These are phyloP conservation scores for Pyrenochaeta sp. DNA, from an alignment of 2,329 filamentous ascomycete genomes.

Conservation along the genomic window DNA sequence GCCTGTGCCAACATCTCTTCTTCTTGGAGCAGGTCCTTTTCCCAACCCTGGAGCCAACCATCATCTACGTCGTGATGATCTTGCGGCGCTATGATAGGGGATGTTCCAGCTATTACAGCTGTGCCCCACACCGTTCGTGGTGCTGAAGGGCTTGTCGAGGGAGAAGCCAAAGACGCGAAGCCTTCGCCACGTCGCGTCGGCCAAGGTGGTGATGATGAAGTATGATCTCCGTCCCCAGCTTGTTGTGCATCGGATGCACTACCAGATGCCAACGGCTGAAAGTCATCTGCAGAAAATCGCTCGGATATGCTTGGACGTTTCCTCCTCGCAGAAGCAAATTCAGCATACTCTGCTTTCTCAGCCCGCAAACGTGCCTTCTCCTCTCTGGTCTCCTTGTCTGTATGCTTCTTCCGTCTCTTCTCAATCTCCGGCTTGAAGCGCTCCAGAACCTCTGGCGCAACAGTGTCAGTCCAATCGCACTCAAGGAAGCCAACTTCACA, in stretches of 20 bases:
- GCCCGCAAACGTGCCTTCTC: slow-evolving; percentile 85
- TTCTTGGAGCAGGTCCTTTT: slow-evolving; percentile 76
- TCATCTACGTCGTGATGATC: slow-evolving; percentile 65
- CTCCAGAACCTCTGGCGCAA: slow-evolving; percentile 76
- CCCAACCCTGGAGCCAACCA: slow-evolving; percentile 87
- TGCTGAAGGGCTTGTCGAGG: slow-evolving; percentile 81
- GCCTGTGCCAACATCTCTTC: slow-evolving; percentile 60
- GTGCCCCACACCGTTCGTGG: slow-evolving; percentile 94
- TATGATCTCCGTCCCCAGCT: slow-evolving; percentile 41
- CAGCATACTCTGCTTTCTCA: slow-evolving; percentile 78
- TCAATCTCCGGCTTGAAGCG: slow-evolving; percentile 81
- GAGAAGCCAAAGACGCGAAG: slow-evolving; percentile 75
- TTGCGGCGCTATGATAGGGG: slow-evolving; percentile 62
- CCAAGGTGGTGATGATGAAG: slow-evolving; percentile 59
- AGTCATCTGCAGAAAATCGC: slow-evolving; percentile 60
- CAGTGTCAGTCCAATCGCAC: slow-evolving; percentile 94
- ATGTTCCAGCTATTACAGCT: slow-evolving; percentile 65
- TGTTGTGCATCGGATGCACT: slow-evolving; percentile 35
- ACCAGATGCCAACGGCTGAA: slow-evolving; percentile 49
- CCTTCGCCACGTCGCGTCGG: slow-evolving; percentile 62
- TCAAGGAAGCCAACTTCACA: slow-evolving; percentile 91
- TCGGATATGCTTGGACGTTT: slow-evolving; percentile 65
- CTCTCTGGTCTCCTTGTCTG: slow-evolving; percentile 84
- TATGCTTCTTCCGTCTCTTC: slow-evolving; percentile 76
- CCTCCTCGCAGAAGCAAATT: slow-evolving; percentile 71